These are phyloP conservation scores for Phytophthora palmivora DNA, from an alignment of 352 stramenopile genomes.

Conservation along the genomic window DNA sequence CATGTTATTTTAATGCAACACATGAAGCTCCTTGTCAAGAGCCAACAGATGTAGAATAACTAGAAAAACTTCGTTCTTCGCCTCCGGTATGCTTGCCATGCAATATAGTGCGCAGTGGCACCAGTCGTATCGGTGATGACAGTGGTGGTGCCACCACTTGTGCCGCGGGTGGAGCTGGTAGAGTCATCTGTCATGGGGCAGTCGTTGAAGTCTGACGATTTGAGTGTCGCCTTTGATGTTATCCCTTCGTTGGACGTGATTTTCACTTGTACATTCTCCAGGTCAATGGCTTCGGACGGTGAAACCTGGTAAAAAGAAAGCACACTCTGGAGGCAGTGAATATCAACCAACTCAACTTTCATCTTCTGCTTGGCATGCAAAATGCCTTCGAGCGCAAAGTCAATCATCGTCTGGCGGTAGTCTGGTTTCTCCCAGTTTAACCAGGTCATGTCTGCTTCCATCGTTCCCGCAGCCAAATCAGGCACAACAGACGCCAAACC, in stretches of 20 bases:
- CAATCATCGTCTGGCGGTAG: conserved; percentile 63
- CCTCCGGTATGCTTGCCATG: conserved; percentile 49
- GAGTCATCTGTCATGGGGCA: conserved; percentile 48
- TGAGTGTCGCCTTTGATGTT: conserved; percentile 85
- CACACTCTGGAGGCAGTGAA: conserved; percentile 43
- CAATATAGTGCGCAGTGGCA: conserved; percentile 40
- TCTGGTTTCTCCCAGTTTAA: conserved; percentile 77
- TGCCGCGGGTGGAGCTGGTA: conserved; percentile 18
- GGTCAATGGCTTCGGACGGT: conserved; percentile 38
- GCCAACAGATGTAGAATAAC: neutral
- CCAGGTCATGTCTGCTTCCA: conserved; percentile 47
- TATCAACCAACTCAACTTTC: conserved; percentile 66
- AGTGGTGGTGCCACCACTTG: conserved; percentile 28
- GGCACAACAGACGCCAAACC: conserved; percentile 55
- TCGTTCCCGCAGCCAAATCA: conserved; percentile 35
- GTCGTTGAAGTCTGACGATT: conserved; percentile 42
- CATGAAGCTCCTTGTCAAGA: neutral
- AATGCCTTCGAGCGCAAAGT: conserved; percentile 72
- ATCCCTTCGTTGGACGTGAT: conserved; percentile 86
- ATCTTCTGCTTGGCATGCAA: conserved; percentile 73
- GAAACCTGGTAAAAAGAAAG: conserved; percentile 75
- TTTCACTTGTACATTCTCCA: conserved; percentile 78
- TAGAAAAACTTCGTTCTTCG: conserved; percentile 44
- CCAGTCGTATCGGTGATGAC: conserved; percentile 42
- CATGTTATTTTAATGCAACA: neutral